These are phyloP conservation scores for Blastobotrys aristatus DNA, from an alignment of 1,139 yeast species.

Conservation along the genomic window DNA sequence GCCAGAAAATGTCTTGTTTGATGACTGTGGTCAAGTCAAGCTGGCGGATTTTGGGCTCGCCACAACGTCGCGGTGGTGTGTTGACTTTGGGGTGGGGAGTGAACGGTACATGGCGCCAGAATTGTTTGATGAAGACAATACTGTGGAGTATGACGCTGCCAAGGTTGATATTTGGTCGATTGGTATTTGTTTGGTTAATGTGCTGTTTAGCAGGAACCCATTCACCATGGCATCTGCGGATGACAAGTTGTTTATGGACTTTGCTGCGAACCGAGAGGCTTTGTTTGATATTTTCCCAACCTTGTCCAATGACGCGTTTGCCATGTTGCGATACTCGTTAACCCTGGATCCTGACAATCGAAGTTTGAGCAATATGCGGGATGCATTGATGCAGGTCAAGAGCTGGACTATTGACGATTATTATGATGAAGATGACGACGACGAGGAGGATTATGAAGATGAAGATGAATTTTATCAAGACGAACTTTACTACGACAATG, in stretches of 20 bases:
- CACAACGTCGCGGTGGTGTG: slow-evolving; percentile 55
- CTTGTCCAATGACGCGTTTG: slow-evolving; percentile 81
- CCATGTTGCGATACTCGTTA: slow-evolving; percentile 70
- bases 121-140: slow-evolving; percentile 47
- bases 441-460: slow-evolving; percentile 27
- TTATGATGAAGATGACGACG: slow-evolving; percentile 33
- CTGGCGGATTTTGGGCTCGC: slow-evolving; percentile 93
- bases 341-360: slow-evolving; percentile 88
- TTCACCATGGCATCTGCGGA: slow-evolving; percentile 75
- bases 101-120: slow-evolving; percentile 99
- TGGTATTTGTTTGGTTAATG: slow-evolving; percentile 77
- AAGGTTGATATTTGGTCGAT: slow-evolving; percentile 92
- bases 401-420: slow-evolving; percentile 78
- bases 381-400: slow-evolving; percentile 55
- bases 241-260: slow-evolving; percentile 83
- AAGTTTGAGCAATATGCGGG: slow-evolving; percentile 53
- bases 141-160: slow-evolving; percentile 70
- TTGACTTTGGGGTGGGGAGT: slow-evolving; percentile 88
- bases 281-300: slow-evolving; percentile 88
- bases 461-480: slow-evolving; percentile 33
- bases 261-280: slow-evolving; percentile 83
- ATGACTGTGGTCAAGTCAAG: slow-evolving; percentile 64
- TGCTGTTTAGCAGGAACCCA: slow-evolving; percentile 88
- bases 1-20: slow-evolving; percentile 80
- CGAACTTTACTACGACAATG: slow-evolving; percentile 16